Evolutionary conservation across 148 eudicot species (phyloP), one percentile per base, ranked within the genome.

Genomic region (Polygonum aviculare): DNA sequence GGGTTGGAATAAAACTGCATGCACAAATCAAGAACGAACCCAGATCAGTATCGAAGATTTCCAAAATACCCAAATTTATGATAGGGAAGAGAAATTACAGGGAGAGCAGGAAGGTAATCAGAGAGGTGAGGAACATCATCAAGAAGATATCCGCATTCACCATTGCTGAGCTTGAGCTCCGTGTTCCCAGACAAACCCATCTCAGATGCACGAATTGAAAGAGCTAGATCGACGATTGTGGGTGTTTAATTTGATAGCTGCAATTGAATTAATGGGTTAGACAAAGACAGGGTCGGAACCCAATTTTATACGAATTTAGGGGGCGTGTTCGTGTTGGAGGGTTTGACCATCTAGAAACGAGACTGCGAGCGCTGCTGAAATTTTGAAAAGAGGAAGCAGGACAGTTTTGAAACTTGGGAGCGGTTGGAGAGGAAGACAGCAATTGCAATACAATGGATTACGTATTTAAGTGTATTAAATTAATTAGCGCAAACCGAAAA

Each of bases 71-170:
- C 40, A 3, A 5, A 15, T 21, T 57, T 71, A 59, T 4, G 47
- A 47, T 15, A 78, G 39, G 16, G 57, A 60, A 49, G 18, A 50
- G 52, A 63, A 8, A 7, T n/a, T 77, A 77, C 74, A 77, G 79
- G 79, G 44, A 77, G 73, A 35, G 48, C 47, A 50, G 62, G 74
- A 16, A 77, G 59, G 57, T 87, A 90, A 83, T 93, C 98, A 50
- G 82, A 73, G 67, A 93, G 88, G 76, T 93, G 98, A 74, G 98
- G 98, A 80, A 90, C 98, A 82, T 93, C 98, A 77, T 93, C 93
- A 14, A 93, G 96, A 31, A 85, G 80, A 74, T 87, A 93, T 73
- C 96, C 98, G 78, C 76, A 74, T 4, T 84, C 89, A 18, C 95
- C 97, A 40, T 48, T 60, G 12, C 83, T 75, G 54, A 88, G 79